These are phyloP conservation scores for Nemania abortiva DNA, from an alignment of 2,329 filamentous ascomycete species.

Conservation along the genomic window DNA sequence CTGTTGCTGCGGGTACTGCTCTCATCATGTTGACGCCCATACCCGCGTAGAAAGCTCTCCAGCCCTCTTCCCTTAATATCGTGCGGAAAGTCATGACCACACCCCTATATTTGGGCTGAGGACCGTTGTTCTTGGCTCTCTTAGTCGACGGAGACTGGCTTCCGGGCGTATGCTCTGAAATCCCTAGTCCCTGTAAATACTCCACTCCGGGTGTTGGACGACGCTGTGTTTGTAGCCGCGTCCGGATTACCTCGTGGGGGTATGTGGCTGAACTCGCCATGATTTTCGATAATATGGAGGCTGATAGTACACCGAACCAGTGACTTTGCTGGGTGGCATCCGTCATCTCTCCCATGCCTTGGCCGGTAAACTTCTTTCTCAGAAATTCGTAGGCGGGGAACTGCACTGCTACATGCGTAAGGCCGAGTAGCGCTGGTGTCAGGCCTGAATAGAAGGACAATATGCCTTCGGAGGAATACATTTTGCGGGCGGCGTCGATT, in stretches of 20 bases:
- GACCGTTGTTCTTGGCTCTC: constrained; percentile 35
- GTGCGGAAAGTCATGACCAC: constrained; percentile 84
- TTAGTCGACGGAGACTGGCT: constrained; percentile 58
- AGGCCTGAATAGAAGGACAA: constrained; percentile 95
- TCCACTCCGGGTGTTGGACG: constrained; percentile 71
- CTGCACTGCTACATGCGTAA: constrained; percentile 96
- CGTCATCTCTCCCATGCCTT: constrained; percentile 81
- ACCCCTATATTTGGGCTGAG: constrained; percentile 74
- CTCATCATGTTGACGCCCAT: constrained; percentile 98
- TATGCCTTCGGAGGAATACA: constrained; percentile 92
- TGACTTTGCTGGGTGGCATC: constrained; percentile 72
- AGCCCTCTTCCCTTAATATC: constrained; percentile 91
- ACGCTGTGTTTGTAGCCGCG: constrained; percentile 92
- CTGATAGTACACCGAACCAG: constrained; percentile 85
- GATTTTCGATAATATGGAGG: constrained; percentile 93
- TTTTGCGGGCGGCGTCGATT: constrained; percentile 91
- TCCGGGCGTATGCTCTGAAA: constrained; percentile 56
- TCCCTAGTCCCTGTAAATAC: constrained; percentile 64
- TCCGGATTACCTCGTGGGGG: constrained; percentile 95
- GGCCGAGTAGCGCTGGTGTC: constrained; percentile 88
- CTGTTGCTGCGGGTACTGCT: constrained; percentile 93
- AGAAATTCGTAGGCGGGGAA: constrained; percentile 96
- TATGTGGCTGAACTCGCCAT: constrained; percentile 96
- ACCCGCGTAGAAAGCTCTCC: constrained; percentile 95
- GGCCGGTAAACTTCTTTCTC: constrained; percentile 89